A percentile compares a stretch with the other conserved stretches of the same genome.
Conservation (phyloP, 1,284 basidiomycete species). For the Irpex sp. region DNA sequence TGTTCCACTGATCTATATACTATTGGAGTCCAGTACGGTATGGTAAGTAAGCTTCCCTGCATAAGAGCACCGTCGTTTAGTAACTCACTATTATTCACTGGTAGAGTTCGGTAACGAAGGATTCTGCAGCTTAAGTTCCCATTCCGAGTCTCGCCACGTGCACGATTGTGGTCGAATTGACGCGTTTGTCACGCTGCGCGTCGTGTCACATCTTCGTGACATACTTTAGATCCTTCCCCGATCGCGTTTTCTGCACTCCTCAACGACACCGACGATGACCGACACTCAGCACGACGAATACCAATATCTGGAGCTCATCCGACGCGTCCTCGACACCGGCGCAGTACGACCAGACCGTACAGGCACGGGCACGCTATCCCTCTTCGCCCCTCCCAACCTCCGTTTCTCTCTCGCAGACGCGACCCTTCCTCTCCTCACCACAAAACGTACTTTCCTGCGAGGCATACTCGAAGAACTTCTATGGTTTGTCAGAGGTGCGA, state of each 20-base stretch:
- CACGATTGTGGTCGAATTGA: too few relatives aligned
- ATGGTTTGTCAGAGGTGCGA: conserved; percentile 90
- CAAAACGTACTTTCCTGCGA: conserved; percentile 90
- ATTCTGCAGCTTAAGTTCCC: too few relatives aligned
- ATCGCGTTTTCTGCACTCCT: not conserved
- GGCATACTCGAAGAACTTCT: conserved; percentile 94
- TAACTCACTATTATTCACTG: too few relatives aligned
- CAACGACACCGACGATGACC: not conserved
- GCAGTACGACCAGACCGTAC: conserved; percentile 84
- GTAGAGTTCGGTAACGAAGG: too few relatives aligned
- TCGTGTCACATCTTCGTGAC: not conserved
- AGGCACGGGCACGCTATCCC: conserved; percentile 85
- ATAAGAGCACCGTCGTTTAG: too few relatives aligned
- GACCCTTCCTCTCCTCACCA: conserved; percentile 87
- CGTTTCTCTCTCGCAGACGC: conserved; percentile 80
- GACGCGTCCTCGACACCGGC: conserved; percentile 70
- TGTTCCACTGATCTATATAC: too few relatives aligned
- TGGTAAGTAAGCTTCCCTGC: too few relatives aligned
- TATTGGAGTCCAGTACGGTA: too few relatives aligned
- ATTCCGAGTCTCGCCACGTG: too few relatives aligned
- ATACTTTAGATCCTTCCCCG: not conserved
- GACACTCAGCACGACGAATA: conserved; percentile 64
- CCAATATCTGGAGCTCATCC: conserved; percentile 84
- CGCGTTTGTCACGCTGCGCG: not conserved
- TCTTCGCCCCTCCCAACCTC: conserved; percentile 87